Percentiles rank a stretch among this genome's conserved stretches.
Evolutionary conservation across 2,329 filamentous ascomycete genomes (phyloP).

Genomic region (Emericellopsis atlantica): DNA sequence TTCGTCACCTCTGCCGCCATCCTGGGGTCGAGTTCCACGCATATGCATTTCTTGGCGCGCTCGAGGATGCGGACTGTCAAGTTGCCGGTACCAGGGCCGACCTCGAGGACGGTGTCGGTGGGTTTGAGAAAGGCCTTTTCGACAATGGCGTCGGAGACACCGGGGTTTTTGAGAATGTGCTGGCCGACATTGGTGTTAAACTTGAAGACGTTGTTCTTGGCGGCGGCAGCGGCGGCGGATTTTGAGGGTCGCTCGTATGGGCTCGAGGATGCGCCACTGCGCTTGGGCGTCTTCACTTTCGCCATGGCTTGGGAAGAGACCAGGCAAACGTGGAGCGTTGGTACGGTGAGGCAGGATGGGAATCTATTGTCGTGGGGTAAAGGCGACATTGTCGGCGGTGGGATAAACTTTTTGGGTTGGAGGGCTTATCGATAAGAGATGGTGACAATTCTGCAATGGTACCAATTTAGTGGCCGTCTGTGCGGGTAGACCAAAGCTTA

Average conservation of each 20-base stretch:
- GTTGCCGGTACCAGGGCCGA: slow-evolving; percentile 83
- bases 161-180: slow-evolving; percentile 88
- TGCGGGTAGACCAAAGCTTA: too few relatives aligned
- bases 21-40: slow-evolving; percentile 86
- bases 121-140: slow-evolving; percentile 80
- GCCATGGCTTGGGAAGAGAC: slow-evolving; percentile 26
- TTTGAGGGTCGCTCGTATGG: slow-evolving; percentile 27
- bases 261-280: slow-evolving; percentile 29
- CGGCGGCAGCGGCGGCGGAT: slow-evolving; percentile 7
- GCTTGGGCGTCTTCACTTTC: slow-evolving; percentile 39
- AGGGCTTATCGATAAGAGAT: slow-evolving; percentile 11
- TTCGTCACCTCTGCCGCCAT: slow-evolving; percentile 95
- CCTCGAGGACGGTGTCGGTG: slow-evolving; percentile 77
- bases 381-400: not conserved
- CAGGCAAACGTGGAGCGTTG: not conserved
- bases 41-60: slow-evolving; percentile 68
- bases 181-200: slow-evolving; percentile 84
- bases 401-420: slow-evolving; percentile 7
- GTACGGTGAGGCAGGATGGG: slow-evolving; percentile 6
- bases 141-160: slow-evolving; percentile 60
- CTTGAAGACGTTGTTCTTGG: slow-evolving; percentile 81
- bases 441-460: too few relatives aligned
- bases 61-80: slow-evolving; percentile 82
- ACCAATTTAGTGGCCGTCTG: too few relatives aligned
- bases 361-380: slow-evolving; percentile 5